Base-by-base conservation (phyloP, 1,139 yeast genomes). In the Blastobotrys persicus region DNA sequence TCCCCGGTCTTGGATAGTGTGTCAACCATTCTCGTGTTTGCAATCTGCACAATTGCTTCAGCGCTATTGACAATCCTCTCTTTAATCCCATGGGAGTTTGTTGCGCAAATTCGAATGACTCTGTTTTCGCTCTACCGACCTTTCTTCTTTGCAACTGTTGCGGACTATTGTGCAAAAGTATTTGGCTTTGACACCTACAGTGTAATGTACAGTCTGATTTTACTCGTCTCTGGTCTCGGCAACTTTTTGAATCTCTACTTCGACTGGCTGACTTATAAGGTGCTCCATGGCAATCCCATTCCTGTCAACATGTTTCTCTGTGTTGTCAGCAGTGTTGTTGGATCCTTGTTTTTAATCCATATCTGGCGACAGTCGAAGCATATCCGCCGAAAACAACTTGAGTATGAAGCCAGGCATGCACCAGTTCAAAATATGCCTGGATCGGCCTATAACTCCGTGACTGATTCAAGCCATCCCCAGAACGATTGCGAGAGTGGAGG, bases 171-270 rank as follows among this genome's bases (percentile, higher is more conserved):
- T 64, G 95, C 96, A 40, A 91, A 91, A 63, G 94, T 89, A 17
- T 91, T 91, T 71, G 98, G 98, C 0, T 89, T 86, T 66, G 85
- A 81, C 50, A 88, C 95, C 1, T 91, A 91, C 69, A 96, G 97
- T 37, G 83, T 91, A 1, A 81, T 89, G n/a, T 91, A 91, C 64
- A 98, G 98, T 0, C 72, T 91, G 9, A 77, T 88, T 60, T 87
- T 88, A 61, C 84, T 91, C 51, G 72, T 86, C 53, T 80, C 95
- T 13, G 97, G 97, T 1, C 59, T 84, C 20, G 79, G 85, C 66
- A 91, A 88, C 66, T 73, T 88, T 56, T 63, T 79, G 12, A 96
- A 88, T 63, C 81, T 85, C 31, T 71, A 73, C 2, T 44, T 50
- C 32, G 97, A 89, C 63, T 73, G 71, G 46, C 60, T 76, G 31